Evolutionary conservation across 1,284 basidiomycete genomes (phyloP).

Genomic region (Ganoderma lucidum): DNA sequence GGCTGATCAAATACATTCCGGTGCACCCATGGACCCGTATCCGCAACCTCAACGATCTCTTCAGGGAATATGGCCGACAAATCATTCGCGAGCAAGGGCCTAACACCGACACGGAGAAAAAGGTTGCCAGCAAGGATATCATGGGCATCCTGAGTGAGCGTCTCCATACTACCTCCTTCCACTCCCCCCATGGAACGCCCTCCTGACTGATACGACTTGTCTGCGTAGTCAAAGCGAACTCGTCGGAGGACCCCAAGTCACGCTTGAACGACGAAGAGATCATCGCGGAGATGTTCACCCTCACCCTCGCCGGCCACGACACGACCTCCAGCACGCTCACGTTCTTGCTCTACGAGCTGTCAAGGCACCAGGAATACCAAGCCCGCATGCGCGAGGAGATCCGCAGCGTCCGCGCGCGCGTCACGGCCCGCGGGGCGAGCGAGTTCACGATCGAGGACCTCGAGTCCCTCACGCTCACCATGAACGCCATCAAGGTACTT

Average conservation of each 20-base stretch:
- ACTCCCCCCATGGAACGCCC: too few species aligned
- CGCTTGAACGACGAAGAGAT: conserved; percentile 56
- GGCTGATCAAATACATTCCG: conserved; percentile 38
- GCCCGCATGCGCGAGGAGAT: conserved; percentile 40
- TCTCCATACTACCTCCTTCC: neutral
- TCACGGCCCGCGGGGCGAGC: conserved; percentile 34
- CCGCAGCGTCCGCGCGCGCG: conserved; percentile 27
- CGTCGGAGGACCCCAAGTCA: conserved; percentile 50
- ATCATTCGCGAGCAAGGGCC: conserved; percentile 33
- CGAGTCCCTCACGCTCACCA: conserved; percentile 37
- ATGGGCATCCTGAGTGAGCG: conserved; percentile 50
- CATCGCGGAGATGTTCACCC: conserved; percentile 58
- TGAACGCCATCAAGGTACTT: conserved; percentile 30
- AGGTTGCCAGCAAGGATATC: conserved; percentile 41
- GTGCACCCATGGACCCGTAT: conserved; percentile 37
- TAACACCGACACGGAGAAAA: conserved; percentile 22
- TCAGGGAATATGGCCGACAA: conserved; percentile 32
- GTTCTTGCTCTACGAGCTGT: conserved; percentile 42
- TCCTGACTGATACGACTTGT: neutral
- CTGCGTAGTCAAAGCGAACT: conserved; percentile 59
- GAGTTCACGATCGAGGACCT: conserved; percentile 42
- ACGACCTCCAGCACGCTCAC: conserved; percentile 34
- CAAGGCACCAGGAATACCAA: conserved; percentile 40
- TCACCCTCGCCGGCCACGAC: conserved; percentile 40
- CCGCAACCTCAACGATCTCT: conserved; percentile 31